A percentile compares a stretch with the other conserved stretches of the same genome.
phyloP scores from a whole-genome alignment of 75 land plant genomes.

The Pinus taeda region DNA sequence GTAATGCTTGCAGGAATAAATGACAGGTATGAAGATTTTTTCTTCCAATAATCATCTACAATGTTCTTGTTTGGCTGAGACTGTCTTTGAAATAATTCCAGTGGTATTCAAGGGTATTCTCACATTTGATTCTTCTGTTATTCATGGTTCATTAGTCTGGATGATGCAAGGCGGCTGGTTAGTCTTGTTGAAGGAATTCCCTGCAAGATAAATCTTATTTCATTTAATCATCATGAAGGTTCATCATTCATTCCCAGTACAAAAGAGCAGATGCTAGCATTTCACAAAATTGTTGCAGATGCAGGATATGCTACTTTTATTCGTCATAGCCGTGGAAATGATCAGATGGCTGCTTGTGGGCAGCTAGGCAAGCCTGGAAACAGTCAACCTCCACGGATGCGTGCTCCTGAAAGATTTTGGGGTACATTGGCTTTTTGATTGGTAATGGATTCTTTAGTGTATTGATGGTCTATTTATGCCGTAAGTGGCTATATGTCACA shows the following conservation, averaged over 20 bases:
- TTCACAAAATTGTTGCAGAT: constrained; percentile 72
- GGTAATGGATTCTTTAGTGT: too few relatives aligned
- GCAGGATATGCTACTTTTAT: constrained; percentile 70
- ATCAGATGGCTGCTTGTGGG: constrained; percentile 97
- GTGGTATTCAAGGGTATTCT: not conserved
- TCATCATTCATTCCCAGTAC: constrained; percentile 67
- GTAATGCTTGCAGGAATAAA: constrained; percentile 90
- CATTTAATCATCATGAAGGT: constrained; percentile 85
- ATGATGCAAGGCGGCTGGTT: constrained; percentile 82
- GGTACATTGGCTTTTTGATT: too few relatives aligned
- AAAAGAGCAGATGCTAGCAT: constrained; percentile 69
- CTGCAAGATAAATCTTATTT: constrained; percentile 93
- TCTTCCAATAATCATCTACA: constrained; percentile 4
- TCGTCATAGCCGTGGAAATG: constrained; percentile 84
- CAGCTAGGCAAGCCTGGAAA: constrained; percentile 81
- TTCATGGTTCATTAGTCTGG: constrained; percentile 42
- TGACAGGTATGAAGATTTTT: constrained; percentile 52
- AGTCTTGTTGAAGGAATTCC: constrained; percentile 81
- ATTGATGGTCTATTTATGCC: too few relatives aligned
- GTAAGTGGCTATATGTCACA: too few relatives aligned
- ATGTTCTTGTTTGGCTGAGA: not conserved
- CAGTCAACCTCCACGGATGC: constrained; percentile 47
- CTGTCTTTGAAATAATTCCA: not conserved
- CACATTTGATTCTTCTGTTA: constrained; percentile 1
- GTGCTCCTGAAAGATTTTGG: constrained; percentile 52